Evolutionary conservation across 2,329 filamentous ascomycete species (phyloP), one percentile per base, ranked within the genome.

Genomic region (Cytospora leucostoma): DNA sequence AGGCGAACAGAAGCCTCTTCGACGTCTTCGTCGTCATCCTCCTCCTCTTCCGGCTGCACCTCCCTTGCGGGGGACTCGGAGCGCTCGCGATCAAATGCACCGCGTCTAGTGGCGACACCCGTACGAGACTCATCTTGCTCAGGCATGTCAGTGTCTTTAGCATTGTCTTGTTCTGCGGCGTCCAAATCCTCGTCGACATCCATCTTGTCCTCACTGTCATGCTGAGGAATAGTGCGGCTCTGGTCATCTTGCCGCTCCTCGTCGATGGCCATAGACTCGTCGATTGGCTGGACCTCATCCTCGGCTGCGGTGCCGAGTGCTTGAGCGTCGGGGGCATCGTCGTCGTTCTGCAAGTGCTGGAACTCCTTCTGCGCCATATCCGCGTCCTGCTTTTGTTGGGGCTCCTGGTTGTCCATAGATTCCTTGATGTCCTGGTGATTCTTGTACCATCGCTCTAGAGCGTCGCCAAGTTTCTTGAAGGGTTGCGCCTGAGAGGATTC

Each of bases 391-490:
- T 77, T 78, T 68, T 85, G 76, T 37, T 84, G 80, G 21, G 82
- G 76, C 13, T 82, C 78, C 54, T 86, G 82, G 21, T 87, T 77
- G 56, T 84, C 77, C 60, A 86, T 79, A 2, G 84, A 78, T 63
- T 89, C 83, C 72, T 84, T 80, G 69, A 99, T 98, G 66, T 97
- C 90, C 54, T 86, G 86, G 71, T 96, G 91, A 71, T 93, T 91
- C 64, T 91, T 86, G 75, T 98, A 93, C 92, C 93, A 99, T 70
- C 89, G 87, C 74, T 98, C 93, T 37, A 99, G 82, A 7, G 92
- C 90, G 77, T 99, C 93, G 27, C 95, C 95, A 35, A 99, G 85
- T 72, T 97, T 96, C 78, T 95, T 95, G 82, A 97, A 97, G 1
- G 93, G 91, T 68, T 95, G 87, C 53, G 80, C 75, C 12, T 76